Percentiles rank a stretch among this genome's conserved stretches.
Conservation (phyloP, 2,329 filamentous ascomycete genomes). For the Plectosphaerella cucumerina region DNA sequence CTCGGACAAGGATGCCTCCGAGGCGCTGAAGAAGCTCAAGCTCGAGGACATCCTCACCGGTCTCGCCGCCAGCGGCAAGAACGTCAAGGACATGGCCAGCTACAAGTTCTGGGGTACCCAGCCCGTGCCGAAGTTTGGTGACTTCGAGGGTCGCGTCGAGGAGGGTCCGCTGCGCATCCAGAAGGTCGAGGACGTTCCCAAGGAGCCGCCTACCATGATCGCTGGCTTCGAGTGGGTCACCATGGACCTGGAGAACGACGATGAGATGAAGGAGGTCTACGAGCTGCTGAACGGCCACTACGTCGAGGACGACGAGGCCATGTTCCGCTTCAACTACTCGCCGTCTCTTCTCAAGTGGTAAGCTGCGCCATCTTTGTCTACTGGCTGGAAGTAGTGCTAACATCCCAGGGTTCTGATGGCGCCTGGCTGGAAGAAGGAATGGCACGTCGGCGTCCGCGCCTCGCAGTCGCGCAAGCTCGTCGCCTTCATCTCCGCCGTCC, state of each 20-base stretch:
- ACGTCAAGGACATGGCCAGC: constrained; percentile 90
- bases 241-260: constrained; percentile 75
- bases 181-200: constrained; percentile 72
- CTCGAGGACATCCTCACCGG: constrained; percentile 72
- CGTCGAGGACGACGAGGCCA: constrained; percentile 93
- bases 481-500: constrained; percentile 93
- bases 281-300: constrained; percentile 91
- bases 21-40: constrained; percentile 58
- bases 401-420: constrained; percentile 77
- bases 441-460: constrained; percentile 92
- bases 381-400: neutral
- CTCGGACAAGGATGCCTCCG: constrained; percentile 39
- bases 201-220: constrained; percentile 69
- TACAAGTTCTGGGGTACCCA: constrained; percentile 99
- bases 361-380: constrained; percentile 18
- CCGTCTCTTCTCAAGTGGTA: constrained; percentile 84
- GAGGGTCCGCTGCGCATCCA: constrained; percentile 85
- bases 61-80: constrained; percentile 74
- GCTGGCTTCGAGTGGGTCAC: constrained; percentile 93
- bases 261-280: constrained; percentile 83
- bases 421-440: constrained; percentile 88
- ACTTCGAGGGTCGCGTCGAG: constrained; percentile 49
- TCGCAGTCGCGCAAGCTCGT: constrained; percentile 81
- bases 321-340: constrained; percentile 97
- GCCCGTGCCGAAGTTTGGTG: constrained; percentile 81